Percentiles rank a stretch among this genome's conserved stretches.
Conservation (phyloP, 169 alveolate genomes). For the Eimeria acervulina region DNA sequence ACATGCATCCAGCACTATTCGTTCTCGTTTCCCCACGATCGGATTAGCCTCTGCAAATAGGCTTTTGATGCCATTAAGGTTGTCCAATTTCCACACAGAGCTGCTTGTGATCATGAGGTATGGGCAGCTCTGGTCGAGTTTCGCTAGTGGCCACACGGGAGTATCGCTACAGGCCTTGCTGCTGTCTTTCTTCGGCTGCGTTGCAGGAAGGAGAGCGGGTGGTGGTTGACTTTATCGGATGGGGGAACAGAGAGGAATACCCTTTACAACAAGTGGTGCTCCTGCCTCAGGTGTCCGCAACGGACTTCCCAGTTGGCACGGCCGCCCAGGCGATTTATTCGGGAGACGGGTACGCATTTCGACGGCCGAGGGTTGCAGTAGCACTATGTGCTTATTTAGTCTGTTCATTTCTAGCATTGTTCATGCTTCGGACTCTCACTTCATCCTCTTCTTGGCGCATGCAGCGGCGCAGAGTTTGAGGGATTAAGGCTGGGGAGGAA, state of each 20-base stretch:
- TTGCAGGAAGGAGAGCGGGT: slow-evolving; percentile 83
- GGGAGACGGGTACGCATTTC: slow-evolving; percentile 81
- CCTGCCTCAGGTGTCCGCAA: slow-evolving; percentile 77
- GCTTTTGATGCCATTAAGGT: not conserved
- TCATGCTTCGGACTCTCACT: not conserved
- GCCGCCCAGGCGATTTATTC: slow-evolving; percentile 82
- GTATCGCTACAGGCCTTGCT: not conserved
- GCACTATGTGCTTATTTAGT: not conserved
- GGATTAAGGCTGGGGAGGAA: not conserved
- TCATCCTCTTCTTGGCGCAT: not conserved
- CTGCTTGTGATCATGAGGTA: not conserved
- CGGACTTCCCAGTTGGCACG: slow-evolving; percentile 77
- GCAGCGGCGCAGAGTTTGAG: not conserved
- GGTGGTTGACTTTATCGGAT: slow-evolving; percentile 83
- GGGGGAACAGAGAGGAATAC: slow-evolving; percentile 82
- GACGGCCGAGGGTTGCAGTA: not conserved
- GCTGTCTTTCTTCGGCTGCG: not conserved
- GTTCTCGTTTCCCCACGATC: not conserved
- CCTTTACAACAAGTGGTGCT: slow-evolving; percentile 81
- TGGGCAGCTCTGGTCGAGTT: not conserved
- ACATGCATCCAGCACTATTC: not conserved
- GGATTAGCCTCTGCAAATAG: too few relatives aligned
- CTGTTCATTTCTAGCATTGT: not conserved
- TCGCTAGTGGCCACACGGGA: not conserved
- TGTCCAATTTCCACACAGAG: not conserved